These are phyloP conservation scores for Podila minutissima DNA, from an alignment of 192 early-diverging fungal species.

Conservation along the genomic window DNA sequence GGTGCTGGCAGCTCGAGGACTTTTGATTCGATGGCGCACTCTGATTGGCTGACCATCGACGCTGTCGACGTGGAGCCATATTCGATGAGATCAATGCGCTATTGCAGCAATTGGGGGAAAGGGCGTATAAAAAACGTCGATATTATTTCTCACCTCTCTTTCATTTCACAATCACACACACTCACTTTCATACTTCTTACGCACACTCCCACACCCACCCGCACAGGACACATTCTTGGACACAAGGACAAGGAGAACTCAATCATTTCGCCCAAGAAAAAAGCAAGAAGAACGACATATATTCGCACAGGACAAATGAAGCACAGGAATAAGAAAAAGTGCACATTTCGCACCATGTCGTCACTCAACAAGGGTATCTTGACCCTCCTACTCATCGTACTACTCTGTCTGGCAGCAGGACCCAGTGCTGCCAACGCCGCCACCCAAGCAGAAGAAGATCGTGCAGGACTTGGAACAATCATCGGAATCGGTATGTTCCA, in stretches of 20 bases:
- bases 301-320: not conserved
- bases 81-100: too few species aligned
- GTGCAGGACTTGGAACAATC: not conserved
- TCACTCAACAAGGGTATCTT: not conserved
- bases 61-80: too few species aligned
- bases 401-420: not conserved
- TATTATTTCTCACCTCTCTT: not conserved
- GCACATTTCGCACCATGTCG: not conserved
- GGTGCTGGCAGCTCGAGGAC: too few species aligned
- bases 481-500: constrained; percentile 1
- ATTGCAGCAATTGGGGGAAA: too few species aligned
- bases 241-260: not conserved
- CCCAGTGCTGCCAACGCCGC: not conserved
- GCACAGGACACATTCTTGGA: not conserved
- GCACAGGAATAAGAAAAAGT: not conserved
- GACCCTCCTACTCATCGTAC: not conserved
- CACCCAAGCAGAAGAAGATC: not conserved
- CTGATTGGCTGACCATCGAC: too few species aligned
- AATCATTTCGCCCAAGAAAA: not conserved
- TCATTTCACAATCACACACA: not conserved
- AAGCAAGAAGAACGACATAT: not conserved
- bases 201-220: not conserved
- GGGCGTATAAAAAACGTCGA: not conserved
- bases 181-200: not conserved
- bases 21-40: too few species aligned